A percentile compares a stretch with the other conserved stretches of the same genome.
Evolutionary conservation across 1,284 basidiomycete genomes (phyloP).

Genomic region (Naganishia liquefaciens): DNA sequence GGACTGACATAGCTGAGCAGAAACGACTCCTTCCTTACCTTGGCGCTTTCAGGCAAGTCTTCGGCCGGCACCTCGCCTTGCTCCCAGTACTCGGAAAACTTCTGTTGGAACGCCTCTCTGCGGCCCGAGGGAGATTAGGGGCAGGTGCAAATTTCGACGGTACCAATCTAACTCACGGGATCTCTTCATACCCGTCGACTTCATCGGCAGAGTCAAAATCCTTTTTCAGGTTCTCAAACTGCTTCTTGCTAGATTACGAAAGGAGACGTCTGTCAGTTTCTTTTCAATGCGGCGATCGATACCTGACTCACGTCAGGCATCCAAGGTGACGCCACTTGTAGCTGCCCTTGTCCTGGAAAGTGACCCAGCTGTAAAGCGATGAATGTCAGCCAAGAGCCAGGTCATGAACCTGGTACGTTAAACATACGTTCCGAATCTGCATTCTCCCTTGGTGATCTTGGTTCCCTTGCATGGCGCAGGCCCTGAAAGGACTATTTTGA

Average conservation of each 20-base stretch:
- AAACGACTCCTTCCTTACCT: background rate
- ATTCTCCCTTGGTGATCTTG: slow-evolving; percentile 31
- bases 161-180: slow-evolving; percentile 21
- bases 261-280: no score
- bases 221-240: slow-evolving; percentile 30
- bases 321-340: slow-evolving; percentile 34
- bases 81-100: slow-evolving; percentile 29
- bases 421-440: slow-evolving; percentile 29
- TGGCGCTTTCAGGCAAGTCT: slow-evolving; percentile 28
- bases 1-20: background rate
- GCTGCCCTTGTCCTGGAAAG: slow-evolving; percentile 29
- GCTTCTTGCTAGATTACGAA: background rate
- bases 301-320: slow-evolving; percentile 30
- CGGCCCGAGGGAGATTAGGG: background rate
- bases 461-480: slow-evolving; percentile 32
- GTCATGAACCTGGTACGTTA: no score
- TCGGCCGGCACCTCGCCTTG: slow-evolving; percentile 20
- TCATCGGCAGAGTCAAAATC: slow-evolving; percentile 27
- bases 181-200: slow-evolving; percentile 32
- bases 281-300: no score
- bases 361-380: slow-evolving; percentile 12
- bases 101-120: slow-evolving; percentile 21
- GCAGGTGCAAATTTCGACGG: background rate
- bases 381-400: no score
- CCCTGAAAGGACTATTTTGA: background rate